Evolutionary conservation across 495 filamentous ascomycete species (phyloP), one percentile per base, ranked within the genome.

Genomic region (Glutinoglossum americanum): DNA sequence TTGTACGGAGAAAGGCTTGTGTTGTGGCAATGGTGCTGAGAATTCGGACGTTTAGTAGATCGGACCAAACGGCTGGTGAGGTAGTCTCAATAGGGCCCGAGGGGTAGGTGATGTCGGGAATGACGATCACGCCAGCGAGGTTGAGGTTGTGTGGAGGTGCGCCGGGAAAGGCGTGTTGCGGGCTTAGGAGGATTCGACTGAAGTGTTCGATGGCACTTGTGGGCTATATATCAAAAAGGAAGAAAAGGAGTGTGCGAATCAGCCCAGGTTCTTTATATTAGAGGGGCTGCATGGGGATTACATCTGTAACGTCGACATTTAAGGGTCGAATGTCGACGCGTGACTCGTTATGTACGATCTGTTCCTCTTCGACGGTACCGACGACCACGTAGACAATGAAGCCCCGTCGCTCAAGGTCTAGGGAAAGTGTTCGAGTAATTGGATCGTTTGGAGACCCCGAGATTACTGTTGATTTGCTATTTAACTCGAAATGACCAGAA

Each of bases 361-460:
- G 75, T 62, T 97, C 93, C 60, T 97, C 93, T 53, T 92, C 84
- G 48, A 77, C 67, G 9, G 78, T 83, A 58, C 76, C 82, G 60
- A 86, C 88, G 0, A 92, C 83, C 54, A 98, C 73, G 64, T 85
- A 97, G 25, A 97, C 89, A 51, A 97, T 85, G 65, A 94, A 97
- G 15, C 93, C 93, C 54, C 89, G 79, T 54, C 88, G 77, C 67
- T 97, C 92, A 57, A 98, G 65, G 63, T 97, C 93, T 28, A 85
- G 65, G 1, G 86, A 79, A 58, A 98, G 77, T 17, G 85, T 84
- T 60, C 80, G 77, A 0, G 85, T 87, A 63, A 94, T 73, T 21
- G 88, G 85, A 59, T 92, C 80, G 59, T 82, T 78, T 5, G 86
- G 80, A 0, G 84, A 83, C 41, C 92, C 89, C 33, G 87, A 86